Evolutionary conservation across 495 filamentous ascomycete genomes (phyloP).

Genomic region (Hypoxylon subgilvum): DNA sequence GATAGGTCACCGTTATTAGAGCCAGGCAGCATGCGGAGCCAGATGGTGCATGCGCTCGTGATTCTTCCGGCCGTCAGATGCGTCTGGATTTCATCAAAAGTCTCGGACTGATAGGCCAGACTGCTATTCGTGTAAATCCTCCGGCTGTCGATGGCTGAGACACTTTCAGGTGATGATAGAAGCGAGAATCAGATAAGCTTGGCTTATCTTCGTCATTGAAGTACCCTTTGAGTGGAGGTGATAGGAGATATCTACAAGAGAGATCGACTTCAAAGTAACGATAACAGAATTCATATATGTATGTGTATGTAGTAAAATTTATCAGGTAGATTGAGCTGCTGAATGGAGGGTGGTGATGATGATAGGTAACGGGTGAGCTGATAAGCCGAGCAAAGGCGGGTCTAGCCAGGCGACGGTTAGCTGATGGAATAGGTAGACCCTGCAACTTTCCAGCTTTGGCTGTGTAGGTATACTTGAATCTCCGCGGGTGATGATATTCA

Average conservation of each 20-base stretch:
- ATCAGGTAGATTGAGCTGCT: neutral
- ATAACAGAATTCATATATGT: neutral
- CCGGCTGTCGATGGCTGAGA: conserved; percentile 13
- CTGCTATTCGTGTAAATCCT: conserved; percentile 25
- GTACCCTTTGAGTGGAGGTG: conserved; percentile 18
- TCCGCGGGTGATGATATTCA: conserved; percentile 15
- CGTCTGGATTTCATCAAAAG: conserved; percentile 20
- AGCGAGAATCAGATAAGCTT: conserved; percentile 59
- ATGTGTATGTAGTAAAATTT: neutral
- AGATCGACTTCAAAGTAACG: conserved; percentile 9
- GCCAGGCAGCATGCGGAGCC: conserved; percentile 27
- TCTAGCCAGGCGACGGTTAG: conserved; percentile 12
- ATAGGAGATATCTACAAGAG: conserved; percentile 25
- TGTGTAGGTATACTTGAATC: conserved; percentile 17
- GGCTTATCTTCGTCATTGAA: conserved; percentile 60
- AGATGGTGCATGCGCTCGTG: conserved; percentile 34
- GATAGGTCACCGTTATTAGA: conserved; percentile 28
- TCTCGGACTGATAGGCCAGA: conserved; percentile 33
- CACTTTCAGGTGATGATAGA: conserved; percentile 52
- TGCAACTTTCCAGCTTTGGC: conserved; percentile 10
- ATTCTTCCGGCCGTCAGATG: conserved; percentile 22
- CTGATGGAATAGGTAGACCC: conserved; percentile 13
- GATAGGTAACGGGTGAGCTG: no score
- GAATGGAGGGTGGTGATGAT: conserved; percentile 5
- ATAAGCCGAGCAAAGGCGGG: conserved; percentile 14